A percentile compares a stretch with the other conserved stretches of the same genome.
These are phyloP conservation scores for Helotiales sp. DNA, from an alignment of 2,329 filamentous ascomycete species.

Conservation along the genomic window DNA sequence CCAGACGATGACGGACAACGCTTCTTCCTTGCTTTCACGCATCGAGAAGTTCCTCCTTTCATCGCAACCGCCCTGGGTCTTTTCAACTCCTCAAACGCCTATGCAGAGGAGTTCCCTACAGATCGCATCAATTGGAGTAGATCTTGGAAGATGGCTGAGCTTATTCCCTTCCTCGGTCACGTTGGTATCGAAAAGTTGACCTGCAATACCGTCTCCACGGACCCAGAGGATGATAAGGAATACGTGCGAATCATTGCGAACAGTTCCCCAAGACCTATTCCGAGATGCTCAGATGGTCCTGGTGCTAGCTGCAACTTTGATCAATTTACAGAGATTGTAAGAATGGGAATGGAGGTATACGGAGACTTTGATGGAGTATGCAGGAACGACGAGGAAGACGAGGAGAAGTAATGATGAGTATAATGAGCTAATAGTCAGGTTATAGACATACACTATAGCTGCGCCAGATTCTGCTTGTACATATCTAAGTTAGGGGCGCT, in stretches of 20 bases:
- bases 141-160: constrained; percentile 61
- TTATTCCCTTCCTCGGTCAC: constrained; percentile 66
- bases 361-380: constrained; percentile 34
- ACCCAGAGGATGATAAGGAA: constrained; percentile 48
- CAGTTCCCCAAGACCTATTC: constrained; percentile 48
- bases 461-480: too few relatives aligned
- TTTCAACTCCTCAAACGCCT: constrained; percentile 64
- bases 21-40: constrained; percentile 67
- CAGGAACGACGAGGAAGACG: constrained; percentile 22
- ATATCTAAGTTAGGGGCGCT: too few relatives aligned
- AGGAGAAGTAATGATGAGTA: neutral
- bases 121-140: constrained; percentile 62
- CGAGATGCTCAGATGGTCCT: constrained; percentile 49
- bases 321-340: constrained; percentile 44
- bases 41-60: constrained; percentile 67
- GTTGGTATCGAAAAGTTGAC: constrained; percentile 65
- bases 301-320: constrained; percentile 48
- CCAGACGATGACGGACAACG: constrained; percentile 47
- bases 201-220: constrained; percentile 55
- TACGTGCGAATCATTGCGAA: constrained; percentile 54
- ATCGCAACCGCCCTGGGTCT: constrained; percentile 67
- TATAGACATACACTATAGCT: too few relatives aligned
- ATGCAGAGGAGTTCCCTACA: constrained; percentile 66
- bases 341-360: constrained; percentile 39
- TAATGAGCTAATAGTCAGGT: too few relatives aligned